Base-by-base conservation (phyloP, 352 stramenopile species). In the Phytophthora syringae region DNA sequence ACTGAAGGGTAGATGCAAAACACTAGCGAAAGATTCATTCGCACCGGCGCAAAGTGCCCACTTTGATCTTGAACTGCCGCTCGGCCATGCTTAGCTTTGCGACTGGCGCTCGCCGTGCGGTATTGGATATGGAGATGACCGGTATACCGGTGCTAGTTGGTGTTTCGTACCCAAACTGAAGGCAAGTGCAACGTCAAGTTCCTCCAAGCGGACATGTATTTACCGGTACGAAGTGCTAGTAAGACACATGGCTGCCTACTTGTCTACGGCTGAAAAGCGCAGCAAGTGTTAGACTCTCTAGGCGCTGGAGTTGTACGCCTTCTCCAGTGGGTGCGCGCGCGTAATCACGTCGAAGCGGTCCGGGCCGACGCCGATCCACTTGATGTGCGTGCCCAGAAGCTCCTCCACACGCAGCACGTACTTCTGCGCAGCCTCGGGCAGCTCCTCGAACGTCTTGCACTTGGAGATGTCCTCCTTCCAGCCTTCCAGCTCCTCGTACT, bases 321-420 rank as follows among this genome's bases (percentile, higher is more conserved):
- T 92, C 68, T 93, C 80, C 28, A 94, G 72, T 56, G 86, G 86
- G 62, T 92, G 86, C 34, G 80, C 65, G 16, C 86, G 82, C 53
- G 86, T 97, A 79, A 99, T 98, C 49, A 98, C 85, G 73, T 98
- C 97, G 57, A 97, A 89, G 48, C 97, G 89, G 80, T 98, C 98
- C 52, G 97, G 91, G 36, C 98, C 98, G 16, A 99, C 97, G 54
- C 97, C 98, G 67, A 99, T 99, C 97, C 97, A 99, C 75, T 98
- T 95, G 70, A 99, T 98, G 52, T 97, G 93, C 69, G 97, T 95
- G 64, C 96, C 97, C 34, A 99, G 64, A 12, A 99, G 77, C 80
- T 98, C 90, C 80, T 99, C 97, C 49, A 99, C 93, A 53, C 96
- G 85, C 54, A 98, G 74, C 61, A 99, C 94, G 79, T 99, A 99